phyloP scores from a whole-genome alignment of 2,329 filamentous ascomycete genomes.

The Calonectria honghensis region DNA sequence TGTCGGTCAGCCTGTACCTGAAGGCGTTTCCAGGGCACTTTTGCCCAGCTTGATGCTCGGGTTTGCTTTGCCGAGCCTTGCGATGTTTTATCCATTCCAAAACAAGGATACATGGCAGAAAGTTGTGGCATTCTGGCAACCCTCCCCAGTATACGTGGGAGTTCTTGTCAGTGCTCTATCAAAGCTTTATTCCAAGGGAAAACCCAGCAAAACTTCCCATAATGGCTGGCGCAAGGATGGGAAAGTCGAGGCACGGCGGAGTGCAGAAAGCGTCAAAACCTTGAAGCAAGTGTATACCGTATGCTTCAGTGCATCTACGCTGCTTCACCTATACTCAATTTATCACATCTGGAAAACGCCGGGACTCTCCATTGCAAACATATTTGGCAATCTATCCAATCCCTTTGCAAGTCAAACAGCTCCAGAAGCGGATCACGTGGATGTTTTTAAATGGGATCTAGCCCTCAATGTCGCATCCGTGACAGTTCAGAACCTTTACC shows the following conservation, averaged over 20 bases:
- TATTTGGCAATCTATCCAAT: conserved; percentile 1
- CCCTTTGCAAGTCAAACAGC: background rate
- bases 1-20: background rate
- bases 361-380: background rate
- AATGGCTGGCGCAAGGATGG: background rate
- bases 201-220: background rate
- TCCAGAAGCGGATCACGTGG: background rate
- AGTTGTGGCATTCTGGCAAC: background rate
- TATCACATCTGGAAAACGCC: conserved; percentile 15
- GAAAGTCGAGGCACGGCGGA: background rate
- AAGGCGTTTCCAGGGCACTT: background rate
- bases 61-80: background rate
- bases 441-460: background rate
- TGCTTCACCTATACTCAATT: background rate
- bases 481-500: background rate
- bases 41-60: background rate
- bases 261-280: background rate
- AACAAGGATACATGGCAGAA: conserved; percentile 3
- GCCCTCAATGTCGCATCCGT: background rate
- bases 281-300: conserved; percentile 3
- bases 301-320: background rate
- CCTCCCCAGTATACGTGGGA: conserved; percentile 1
- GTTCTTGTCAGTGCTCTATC: background rate
- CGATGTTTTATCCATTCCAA: conserved; percentile 1
- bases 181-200: background rate